Evolutionary conservation across 495 filamentous ascomycete genomes (phyloP).

Genomic region (Aspergillus leporis): DNA sequence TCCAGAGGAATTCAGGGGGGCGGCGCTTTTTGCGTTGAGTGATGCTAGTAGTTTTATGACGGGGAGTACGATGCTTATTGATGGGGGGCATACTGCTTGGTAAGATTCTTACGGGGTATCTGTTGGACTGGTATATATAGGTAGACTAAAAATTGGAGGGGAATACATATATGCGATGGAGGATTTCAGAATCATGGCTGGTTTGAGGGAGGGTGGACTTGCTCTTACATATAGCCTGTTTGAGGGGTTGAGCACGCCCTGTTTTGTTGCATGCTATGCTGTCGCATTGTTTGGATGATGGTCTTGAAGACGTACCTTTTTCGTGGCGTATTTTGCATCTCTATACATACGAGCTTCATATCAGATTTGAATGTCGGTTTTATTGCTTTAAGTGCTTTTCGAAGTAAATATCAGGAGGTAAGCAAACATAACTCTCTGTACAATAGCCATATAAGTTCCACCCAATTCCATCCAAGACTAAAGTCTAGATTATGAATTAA

Average conservation of each 20-base stretch:
- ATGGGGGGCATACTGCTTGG: slow-evolving; percentile 65
- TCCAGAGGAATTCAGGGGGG: slow-evolving; percentile 67
- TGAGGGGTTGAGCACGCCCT: background rate
- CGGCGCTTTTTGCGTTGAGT: slow-evolving; percentile 61
- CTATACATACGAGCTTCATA: background rate
- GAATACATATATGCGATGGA: background rate
- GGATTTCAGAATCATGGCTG: background rate
- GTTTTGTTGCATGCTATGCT: background rate
- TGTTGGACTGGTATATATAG: background rate
- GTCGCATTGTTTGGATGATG: background rate
- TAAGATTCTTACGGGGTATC: slow-evolving; percentile 18
- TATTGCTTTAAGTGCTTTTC: background rate
- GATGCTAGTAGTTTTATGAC: slow-evolving; percentile 74
- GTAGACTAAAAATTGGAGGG: too few relatives aligned
- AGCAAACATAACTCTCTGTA: background rate
- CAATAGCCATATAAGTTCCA: background rate
- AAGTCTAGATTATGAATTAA: slow-evolving; percentile 1
- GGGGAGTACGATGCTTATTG: slow-evolving; percentile 59
- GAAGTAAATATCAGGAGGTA: background rate
- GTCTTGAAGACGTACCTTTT: background rate
- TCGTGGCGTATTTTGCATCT: background rate
- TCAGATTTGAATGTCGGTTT: background rate
- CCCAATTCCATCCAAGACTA: background rate
- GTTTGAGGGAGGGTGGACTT: background rate
- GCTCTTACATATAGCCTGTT: background rate